Percentiles rank a stretch among this genome's conserved stretches.
Conservation (phyloP, 768 basidiomycete genomes). For the Gloeopeniophorella convolvens region DNA sequence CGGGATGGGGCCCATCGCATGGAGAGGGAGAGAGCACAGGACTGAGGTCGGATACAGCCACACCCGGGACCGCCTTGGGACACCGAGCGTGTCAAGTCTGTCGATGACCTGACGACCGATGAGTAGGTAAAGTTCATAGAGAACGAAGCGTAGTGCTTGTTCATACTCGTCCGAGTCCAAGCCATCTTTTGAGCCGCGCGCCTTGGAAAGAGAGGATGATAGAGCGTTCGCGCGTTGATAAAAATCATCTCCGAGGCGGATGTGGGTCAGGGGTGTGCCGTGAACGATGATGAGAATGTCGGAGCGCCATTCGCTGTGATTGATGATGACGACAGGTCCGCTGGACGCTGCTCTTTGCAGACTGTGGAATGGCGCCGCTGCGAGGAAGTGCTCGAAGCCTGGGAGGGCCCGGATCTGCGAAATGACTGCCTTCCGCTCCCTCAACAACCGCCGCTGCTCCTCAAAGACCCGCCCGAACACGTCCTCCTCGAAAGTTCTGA, state of each 20-base stretch:
- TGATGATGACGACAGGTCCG: neutral
- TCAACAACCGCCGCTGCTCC: neutral
- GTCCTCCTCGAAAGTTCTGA: neutral
- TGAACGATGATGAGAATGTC: neutral
- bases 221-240: neutral
- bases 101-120: slow-evolving; percentile 6
- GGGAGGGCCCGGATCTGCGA: neutral
- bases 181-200: neutral
- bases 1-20: slow-evolving; percentile 12
- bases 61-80: neutral
- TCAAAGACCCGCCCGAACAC: too few species aligned
- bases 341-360: too few species aligned
- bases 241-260: neutral
- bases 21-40: slow-evolving; percentile 12
- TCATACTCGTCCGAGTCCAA: neutral
- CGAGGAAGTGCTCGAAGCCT: neutral
- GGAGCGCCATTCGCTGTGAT: neutral
- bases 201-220: neutral
- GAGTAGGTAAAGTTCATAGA: neutral
- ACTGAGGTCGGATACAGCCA: slow-evolving; percentile 18
- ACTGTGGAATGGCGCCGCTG: neutral
- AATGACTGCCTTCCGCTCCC: neutral
- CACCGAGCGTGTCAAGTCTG: neutral
- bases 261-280: neutral
- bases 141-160: neutral